Evolutionary conservation across 1,284 basidiomycete genomes (phyloP).

Genomic region (Mycena sp.): DNA sequence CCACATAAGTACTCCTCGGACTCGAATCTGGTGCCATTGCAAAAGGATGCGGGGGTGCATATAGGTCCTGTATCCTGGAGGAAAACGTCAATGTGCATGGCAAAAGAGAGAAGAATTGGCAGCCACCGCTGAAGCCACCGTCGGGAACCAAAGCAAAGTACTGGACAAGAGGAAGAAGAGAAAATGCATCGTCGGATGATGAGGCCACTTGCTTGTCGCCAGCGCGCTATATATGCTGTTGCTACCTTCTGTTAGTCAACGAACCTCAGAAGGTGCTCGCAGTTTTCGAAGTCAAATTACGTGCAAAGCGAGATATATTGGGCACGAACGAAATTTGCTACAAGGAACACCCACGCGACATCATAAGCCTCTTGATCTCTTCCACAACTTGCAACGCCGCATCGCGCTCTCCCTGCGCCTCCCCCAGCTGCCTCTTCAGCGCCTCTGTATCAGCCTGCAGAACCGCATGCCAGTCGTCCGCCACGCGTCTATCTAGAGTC

Average conservation of each 20-base stretch:
- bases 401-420: constrained; percentile 30
- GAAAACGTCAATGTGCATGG: background rate
- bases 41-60: background rate
- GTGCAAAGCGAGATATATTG: background rate
- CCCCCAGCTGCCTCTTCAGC: constrained; percentile 32
- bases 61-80: background rate
- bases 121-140: background rate
- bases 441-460: constrained; percentile 32
- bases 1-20: constrained; percentile 18
- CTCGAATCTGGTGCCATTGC: constrained; percentile 20
- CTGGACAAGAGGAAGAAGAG: background rate
- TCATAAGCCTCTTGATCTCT: constrained; percentile 33
- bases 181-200: constrained; percentile 1
- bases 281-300: background rate
- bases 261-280: no score
- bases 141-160: no score
- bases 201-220: background rate
- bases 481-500: constrained; percentile 27
- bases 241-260: background rate
- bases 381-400: constrained; percentile 28
- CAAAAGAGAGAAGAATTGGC: background rate
- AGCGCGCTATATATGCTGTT: no score
- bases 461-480: constrained; percentile 36
- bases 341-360: constrained; percentile 11
- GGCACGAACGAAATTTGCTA: background rate